A percentile compares a stretch with the other conserved stretches of the same genome.
Evolutionary conservation across 768 basidiomycete species (phyloP).

Genomic region (Agaricus subrufescens): DNA sequence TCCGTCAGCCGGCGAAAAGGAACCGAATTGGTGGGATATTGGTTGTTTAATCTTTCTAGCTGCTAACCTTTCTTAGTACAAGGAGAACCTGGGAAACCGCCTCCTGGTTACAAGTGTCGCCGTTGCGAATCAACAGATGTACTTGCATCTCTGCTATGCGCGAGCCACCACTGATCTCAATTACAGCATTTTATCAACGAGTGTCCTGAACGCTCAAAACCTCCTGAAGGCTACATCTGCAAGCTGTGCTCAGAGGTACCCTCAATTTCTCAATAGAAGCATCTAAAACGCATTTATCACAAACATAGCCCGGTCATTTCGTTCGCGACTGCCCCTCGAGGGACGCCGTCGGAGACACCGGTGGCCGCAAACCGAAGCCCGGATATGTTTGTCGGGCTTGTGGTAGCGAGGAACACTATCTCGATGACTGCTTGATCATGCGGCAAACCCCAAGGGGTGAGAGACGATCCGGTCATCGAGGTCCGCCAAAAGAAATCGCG

Average conservation of each 20-base stretch:
- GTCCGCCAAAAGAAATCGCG: constrained; percentile 71
- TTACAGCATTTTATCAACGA: constrained; percentile 69
- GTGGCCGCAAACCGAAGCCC: constrained; percentile 74
- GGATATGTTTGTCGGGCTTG: constrained; percentile 93
- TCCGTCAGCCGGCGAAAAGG: constrained; percentile 54
- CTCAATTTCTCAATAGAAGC: constrained; percentile 12
- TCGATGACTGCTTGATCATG: constrained; percentile 80
- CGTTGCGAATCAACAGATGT: constrained; percentile 77
- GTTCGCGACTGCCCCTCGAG: constrained; percentile 86
- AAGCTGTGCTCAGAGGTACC: constrained; percentile 71
- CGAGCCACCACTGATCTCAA: constrained; percentile 4
- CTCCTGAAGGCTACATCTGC: constrained; percentile 84
- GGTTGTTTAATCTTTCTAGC: neutral
- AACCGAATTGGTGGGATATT: constrained; percentile 43
- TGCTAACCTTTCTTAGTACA: constrained; percentile 17
- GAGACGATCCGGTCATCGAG: constrained; percentile 41
- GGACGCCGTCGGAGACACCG: constrained; percentile 75
- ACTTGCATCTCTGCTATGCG: constrained; percentile 13
- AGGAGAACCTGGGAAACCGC: constrained; percentile 52
- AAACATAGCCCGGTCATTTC: constrained; percentile 67
- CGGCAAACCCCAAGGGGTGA: constrained; percentile 41
- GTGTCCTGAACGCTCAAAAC: constrained; percentile 71
- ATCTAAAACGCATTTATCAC: neutral
- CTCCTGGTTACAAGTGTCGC: constrained; percentile 71
- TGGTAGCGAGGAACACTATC: constrained; percentile 78